phyloP scores from a whole-genome alignment of 2,329 filamentous ascomycete genomes.

The Apiospora saccharicola region DNA sequence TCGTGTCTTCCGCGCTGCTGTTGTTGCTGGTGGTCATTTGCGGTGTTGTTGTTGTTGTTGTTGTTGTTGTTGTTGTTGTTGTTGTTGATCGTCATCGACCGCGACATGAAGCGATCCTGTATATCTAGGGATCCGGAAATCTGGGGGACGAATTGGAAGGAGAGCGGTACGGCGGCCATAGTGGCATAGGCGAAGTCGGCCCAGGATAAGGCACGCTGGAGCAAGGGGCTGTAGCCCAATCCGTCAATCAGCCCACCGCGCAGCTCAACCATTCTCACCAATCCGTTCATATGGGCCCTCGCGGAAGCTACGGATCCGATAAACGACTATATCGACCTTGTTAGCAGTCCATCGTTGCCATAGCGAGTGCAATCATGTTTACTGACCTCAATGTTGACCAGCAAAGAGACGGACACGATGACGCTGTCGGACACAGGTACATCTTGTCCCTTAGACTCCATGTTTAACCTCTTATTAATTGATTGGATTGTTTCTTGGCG shows the following conservation, averaged over 20 bases:
- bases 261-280: conserved; percentile 43
- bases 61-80: no score
- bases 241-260: conserved; percentile 42
- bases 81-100: conserved; percentile 35
- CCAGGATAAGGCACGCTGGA: conserved; percentile 44
- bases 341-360: not conserved
- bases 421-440: conserved; percentile 43
- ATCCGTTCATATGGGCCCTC: conserved; percentile 42
- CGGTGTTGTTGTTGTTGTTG: no score
- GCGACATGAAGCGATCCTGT: conserved; percentile 38
- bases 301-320: conserved; percentile 41
- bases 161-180: conserved; percentile 38
- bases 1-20: conserved; percentile 27
- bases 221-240: conserved; percentile 40
- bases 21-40: not conserved
- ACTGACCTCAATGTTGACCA: conserved; percentile 43
- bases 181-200: conserved; percentile 45
- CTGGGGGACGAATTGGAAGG: conserved; percentile 42
- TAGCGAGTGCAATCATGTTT: not conserved
- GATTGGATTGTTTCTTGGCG: conserved; percentile 43
- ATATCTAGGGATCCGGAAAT: conserved; percentile 39
- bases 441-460: conserved; percentile 40
- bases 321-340: conserved; percentile 35
- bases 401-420: conserved; percentile 42
- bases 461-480: conserved; percentile 42